Conservation (phyloP, 768 basidiomycete genomes). For the Boletus edulis region DNA sequence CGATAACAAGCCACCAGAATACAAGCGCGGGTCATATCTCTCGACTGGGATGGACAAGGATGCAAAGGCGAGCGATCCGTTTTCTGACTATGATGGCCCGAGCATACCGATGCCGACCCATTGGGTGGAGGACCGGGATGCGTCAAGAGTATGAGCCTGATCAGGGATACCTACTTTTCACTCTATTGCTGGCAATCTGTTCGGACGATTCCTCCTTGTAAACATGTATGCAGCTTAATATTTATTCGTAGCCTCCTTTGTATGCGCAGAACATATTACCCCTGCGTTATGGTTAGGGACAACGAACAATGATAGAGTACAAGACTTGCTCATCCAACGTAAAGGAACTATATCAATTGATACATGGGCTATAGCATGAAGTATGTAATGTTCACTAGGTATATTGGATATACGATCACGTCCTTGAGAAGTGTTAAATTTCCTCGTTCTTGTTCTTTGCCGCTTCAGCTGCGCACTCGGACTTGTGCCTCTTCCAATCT, state of each 20-base stretch:
- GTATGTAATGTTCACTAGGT: too few relatives aligned
- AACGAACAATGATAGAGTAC: too few relatives aligned
- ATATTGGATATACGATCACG: not conserved
- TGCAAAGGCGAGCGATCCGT: conserved; percentile 49
- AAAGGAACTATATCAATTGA: too few relatives aligned
- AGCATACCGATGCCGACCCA: conserved; percentile 33
- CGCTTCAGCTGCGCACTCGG: not conserved
- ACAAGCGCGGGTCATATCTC: conserved; percentile 38
- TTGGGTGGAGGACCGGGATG: conserved; percentile 44
- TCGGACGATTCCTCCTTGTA: not conserved
- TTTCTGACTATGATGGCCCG: conserved; percentile 46
- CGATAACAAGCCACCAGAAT: conserved; percentile 50
- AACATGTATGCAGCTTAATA: not conserved
- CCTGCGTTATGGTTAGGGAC: too few relatives aligned
- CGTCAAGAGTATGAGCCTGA: conserved; percentile 11
- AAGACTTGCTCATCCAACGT: too few relatives aligned
- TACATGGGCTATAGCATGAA: not conserved
- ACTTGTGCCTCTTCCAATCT: conserved; percentile 2
- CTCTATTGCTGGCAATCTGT: not conserved
- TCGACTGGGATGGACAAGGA: conserved; percentile 29
- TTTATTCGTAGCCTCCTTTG: not conserved
- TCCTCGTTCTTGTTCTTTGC: conserved; percentile 1
- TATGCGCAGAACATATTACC: too few relatives aligned
- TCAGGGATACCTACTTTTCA: not conserved
- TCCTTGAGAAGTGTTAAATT: not conserved